Conservation (phyloP, 73 alveolate genomes). For the Tetrahymena borealis region DNA sequence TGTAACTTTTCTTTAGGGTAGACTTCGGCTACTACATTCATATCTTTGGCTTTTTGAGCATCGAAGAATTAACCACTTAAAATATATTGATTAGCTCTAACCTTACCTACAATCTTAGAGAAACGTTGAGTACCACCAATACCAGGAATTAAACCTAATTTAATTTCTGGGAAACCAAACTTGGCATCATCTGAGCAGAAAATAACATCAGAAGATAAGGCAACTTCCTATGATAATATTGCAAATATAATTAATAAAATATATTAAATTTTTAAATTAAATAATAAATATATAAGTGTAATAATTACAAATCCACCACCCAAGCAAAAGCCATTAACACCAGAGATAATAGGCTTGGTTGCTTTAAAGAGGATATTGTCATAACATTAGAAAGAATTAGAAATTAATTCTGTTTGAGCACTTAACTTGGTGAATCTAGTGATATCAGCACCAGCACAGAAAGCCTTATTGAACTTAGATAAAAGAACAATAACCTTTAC, state of each 20-base stretch:
- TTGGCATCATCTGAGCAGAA: slow-evolving; percentile 74
- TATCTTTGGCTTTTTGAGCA: slow-evolving; percentile 74
- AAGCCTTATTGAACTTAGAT: slow-evolving; percentile 33
- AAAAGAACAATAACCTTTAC: slow-evolving; percentile 32
- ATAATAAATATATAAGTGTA: neutral
- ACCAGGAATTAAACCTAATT: slow-evolving; percentile 95
- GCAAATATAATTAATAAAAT: slow-evolving; percentile 48
- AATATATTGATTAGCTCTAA: slow-evolving; percentile 89
- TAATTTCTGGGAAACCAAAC: slow-evolving; percentile 92
- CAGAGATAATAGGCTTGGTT: slow-evolving; percentile 16
- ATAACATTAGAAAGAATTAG: slow-evolving; percentile 5
- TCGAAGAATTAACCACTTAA: slow-evolving; percentile 73
- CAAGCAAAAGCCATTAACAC: slow-evolving; percentile 21
- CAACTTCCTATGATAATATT: slow-evolving; percentile 77
- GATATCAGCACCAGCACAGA: slow-evolving; percentile 92
- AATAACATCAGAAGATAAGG: slow-evolving; percentile 89
- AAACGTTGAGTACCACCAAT: slow-evolving; percentile 97
- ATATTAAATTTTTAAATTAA: too few relatives aligned
- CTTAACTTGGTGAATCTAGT: slow-evolving; percentile 81
- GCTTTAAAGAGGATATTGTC: neutral
- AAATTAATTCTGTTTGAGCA: slow-evolving; percentile 21
- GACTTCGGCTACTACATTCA: slow-evolving; percentile 80
- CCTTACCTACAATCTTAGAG: slow-evolving; percentile 78
- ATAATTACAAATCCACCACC: slow-evolving; percentile 12
- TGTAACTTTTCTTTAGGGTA: slow-evolving; percentile 58